Evolutionary conservation across 192 early-diverging fungal genomes (phyloP).

Genomic region (Podila verticillata): DNA sequence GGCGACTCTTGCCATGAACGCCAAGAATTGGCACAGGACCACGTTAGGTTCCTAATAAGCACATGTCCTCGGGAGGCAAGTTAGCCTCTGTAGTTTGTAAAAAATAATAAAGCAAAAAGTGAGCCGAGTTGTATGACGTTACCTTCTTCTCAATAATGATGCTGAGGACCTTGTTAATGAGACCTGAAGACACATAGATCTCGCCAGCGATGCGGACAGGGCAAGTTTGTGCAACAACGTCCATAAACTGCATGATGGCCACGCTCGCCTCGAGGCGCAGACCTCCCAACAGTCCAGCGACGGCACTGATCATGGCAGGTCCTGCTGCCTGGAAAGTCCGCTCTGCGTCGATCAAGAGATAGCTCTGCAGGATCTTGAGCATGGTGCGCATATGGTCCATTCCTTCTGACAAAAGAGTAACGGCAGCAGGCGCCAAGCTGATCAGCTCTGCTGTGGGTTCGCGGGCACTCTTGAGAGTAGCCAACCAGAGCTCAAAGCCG

Average conservation of each 20-base stretch:
- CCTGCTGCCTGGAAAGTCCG: conserved; percentile 66
- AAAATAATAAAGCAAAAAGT: not conserved
- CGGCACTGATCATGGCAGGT: conserved; percentile 43
- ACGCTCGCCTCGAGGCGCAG: conserved; percentile 67
- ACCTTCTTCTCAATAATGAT: conserved; percentile 61
- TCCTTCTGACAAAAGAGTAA: conserved; percentile 75
- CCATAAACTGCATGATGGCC: conserved; percentile 69
- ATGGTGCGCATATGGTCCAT: conserved; percentile 79
- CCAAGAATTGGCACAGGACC: conserved; percentile 70
- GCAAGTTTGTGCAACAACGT: conserved; percentile 61
- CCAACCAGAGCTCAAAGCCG: conserved; percentile 89
- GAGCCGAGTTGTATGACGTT: not conserved
- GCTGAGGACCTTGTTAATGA: conserved; percentile 65
- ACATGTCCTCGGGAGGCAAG: not conserved
- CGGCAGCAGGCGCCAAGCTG: conserved; percentile 67
- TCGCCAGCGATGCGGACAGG: conserved; percentile 59
- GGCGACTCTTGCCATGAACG: conserved; percentile 68
- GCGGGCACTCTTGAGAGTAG: conserved; percentile 76
- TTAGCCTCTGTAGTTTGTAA: not conserved
- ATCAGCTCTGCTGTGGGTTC: conserved; percentile 61
- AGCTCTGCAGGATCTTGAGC: conserved; percentile 89
- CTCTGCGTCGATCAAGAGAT: conserved; percentile 73
- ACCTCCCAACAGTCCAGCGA: conserved; percentile 62
- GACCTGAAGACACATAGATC: conserved; percentile 60
- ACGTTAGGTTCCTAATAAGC: conserved; percentile 59